Evolutionary conservation across 768 basidiomycete species (phyloP), one percentile per base, ranked within the genome.

Genomic region (Panaeolus cyanescens): DNA sequence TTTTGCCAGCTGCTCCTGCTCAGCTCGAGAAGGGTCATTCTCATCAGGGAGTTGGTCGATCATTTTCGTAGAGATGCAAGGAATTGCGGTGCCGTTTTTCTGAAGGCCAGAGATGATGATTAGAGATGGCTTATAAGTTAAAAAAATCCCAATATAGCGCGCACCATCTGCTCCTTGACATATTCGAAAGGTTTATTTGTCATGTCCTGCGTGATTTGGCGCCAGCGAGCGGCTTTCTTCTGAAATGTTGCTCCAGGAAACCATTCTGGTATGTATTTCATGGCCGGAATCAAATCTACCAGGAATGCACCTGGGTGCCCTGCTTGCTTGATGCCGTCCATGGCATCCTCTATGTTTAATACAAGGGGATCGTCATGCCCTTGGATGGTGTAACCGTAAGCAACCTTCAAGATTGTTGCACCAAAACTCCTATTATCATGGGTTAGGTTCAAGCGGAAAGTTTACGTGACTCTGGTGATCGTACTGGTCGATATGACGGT

Each of bases 231-330:
- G 1, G 81, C 81, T 42, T 71, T 72, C 37, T 67, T 72, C 62
- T 82, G 71, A 65, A 82, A 84, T 25, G 72, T 74, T 4, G 78
- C 76, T 0, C 83, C 83, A 28, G 82, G 81, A 4, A 82, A 36
- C 81, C 82, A 83, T 15, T 53, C 50, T 0, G 75, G 76, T 0
- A 76, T 58, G 31, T 75, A 66, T 28, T 30, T 50, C 25, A 50
- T 25, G 5, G 63, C 57, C 5, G 70, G 72, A 55, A 72, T 65
- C 13, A 59, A 69, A 56, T 70, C 68, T 0, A 75, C 72, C 5
- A 76, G 63, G 32, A 71, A 75, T 5, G 67, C 65, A 10, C 75
- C 76, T 1, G 74, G 72, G 7, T 68, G 60, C 15, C 59, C 65
- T 0, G 71, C 71, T 39, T 63, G 40, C 1, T 63, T 65, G 0